Evolutionary conservation across 768 basidiomycete genomes (phyloP).

Genomic region (Russula sp.): DNA sequence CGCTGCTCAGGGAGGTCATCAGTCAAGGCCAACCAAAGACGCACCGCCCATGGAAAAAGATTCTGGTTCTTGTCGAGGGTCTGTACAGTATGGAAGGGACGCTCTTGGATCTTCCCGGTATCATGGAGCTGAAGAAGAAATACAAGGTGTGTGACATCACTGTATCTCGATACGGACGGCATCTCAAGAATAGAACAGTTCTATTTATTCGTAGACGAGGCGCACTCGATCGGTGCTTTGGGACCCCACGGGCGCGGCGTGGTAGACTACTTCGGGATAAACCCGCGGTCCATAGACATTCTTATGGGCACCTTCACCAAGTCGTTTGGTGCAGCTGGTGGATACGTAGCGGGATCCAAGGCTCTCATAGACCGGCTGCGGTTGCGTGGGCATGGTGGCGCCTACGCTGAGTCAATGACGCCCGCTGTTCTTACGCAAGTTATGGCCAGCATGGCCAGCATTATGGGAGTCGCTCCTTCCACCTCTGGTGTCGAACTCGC

Average conservation of each 20-base stretch:
- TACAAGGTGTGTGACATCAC: conserved; percentile 71
- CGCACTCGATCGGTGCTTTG: conserved; percentile 94
- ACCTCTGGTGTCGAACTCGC: conserved; percentile 35
- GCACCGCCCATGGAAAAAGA: conserved; percentile 99
- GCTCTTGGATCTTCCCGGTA: conserved; percentile 73
- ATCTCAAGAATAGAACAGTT: conserved; percentile 53
- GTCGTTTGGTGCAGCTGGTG: conserved; percentile 90
- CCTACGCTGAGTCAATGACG: conserved; percentile 88
- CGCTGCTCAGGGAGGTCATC: conserved; percentile 81
- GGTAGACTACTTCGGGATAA: conserved; percentile 86
- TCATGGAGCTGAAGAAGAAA: conserved; percentile 85
- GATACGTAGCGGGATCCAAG: conserved; percentile 88
- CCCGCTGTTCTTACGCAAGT: conserved; percentile 91
- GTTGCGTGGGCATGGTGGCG: conserved; percentile 71
- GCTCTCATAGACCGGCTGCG: conserved; percentile 78
- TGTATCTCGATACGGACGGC: neutral
- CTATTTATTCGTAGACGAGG: conserved; percentile 94
- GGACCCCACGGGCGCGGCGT: conserved; percentile 95
- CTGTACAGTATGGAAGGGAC: conserved; percentile 99
- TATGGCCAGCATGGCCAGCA: conserved; percentile 89
- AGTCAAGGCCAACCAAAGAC: conserved; percentile 97
- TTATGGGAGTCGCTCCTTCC: conserved; percentile 75
- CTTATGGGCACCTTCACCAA: conserved; percentile 99
- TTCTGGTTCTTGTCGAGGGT: conserved; percentile 90
- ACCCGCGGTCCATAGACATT: conserved; percentile 80